Evolutionary conservation across 768 basidiomycete species (phyloP).

Genomic region (Leccinum subtestaceum): DNA sequence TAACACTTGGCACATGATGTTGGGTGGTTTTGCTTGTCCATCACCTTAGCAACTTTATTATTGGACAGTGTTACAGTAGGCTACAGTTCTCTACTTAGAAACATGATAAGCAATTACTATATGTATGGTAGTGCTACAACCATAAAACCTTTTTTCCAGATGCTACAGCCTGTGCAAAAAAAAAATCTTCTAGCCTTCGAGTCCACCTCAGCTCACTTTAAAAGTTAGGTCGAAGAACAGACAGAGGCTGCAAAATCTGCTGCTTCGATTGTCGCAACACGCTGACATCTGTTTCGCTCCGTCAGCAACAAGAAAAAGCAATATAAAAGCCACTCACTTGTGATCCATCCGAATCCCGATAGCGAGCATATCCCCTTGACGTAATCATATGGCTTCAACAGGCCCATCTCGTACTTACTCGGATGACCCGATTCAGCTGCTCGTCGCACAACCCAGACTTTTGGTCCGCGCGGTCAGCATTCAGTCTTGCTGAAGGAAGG

Average conservation of each 20-base stretch:
- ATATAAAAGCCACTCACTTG: conserved; percentile 51
- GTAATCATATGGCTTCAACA: conserved; percentile 95
- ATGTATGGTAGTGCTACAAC: no score
- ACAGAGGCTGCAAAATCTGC: conserved; percentile 86
- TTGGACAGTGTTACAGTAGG: no score
- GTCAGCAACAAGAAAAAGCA: neutral
- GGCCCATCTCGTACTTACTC: conserved; percentile 96
- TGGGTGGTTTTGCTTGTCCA: no score
- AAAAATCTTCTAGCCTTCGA: neutral
- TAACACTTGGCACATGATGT: no score
- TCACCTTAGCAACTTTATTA: no score
- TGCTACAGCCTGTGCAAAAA: no score
- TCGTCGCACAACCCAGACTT: conserved; percentile 88
- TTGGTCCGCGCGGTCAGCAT: conserved; percentile 93
- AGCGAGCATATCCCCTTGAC: conserved; percentile 91
- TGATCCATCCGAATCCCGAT: conserved; percentile 88
- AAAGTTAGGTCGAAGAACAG: conserved; percentile 25
- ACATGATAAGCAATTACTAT: no score
- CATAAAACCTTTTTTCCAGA: no score
- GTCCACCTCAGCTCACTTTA: neutral
- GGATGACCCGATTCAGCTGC: conserved; percentile 79
- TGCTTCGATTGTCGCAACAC: conserved; percentile 90
- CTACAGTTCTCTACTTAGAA: no score
- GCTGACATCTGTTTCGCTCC: conserved; percentile 36
- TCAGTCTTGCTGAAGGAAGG: conserved; percentile 65